phyloP scores from a whole-genome alignment of 164 flowering plant species.

The Tetrastigma voinierianum region DNA sequence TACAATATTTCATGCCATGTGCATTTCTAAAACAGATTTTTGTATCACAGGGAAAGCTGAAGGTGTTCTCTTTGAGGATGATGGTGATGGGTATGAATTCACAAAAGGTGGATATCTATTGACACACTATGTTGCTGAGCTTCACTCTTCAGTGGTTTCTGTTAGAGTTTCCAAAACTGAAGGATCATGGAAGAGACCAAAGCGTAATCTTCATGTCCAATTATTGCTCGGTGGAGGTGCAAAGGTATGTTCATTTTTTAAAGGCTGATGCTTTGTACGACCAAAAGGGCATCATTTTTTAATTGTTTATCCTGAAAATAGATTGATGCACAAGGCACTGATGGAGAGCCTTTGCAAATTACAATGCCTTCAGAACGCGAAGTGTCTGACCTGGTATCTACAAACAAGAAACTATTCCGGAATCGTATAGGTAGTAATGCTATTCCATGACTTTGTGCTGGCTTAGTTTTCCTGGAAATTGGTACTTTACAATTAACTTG shows the following conservation, averaged over 20 bases:
- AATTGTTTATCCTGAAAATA: slow-evolving; percentile 22
- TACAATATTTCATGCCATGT: too few species aligned
- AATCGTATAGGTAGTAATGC: slow-evolving; percentile 51
- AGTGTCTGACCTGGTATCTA: slow-evolving; percentile 40
- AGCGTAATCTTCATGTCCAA: slow-evolving; percentile 68
- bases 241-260: slow-evolving; percentile 40
- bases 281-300: not conserved
- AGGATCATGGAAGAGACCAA: slow-evolving; percentile 84
- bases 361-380: slow-evolving; percentile 66
- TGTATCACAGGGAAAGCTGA: slow-evolving; percentile 71
- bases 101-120: slow-evolving; percentile 61
- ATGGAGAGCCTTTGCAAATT: slow-evolving; percentile 76
- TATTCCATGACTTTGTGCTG: not conserved
- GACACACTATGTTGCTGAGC: slow-evolving; percentile 78
- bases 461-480: not conserved
- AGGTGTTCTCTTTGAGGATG: slow-evolving; percentile 89
- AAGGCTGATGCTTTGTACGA: not conserved
- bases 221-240: slow-evolving; percentile 83
- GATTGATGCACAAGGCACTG: slow-evolving; percentile 80
- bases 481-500: not conserved
- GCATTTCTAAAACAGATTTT: not conserved
- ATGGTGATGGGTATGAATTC: slow-evolving; percentile 94
- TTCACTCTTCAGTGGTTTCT: slow-evolving; percentile 61
- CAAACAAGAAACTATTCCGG: slow-evolving; percentile 45
- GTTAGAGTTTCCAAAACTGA: slow-evolving; percentile 65